phyloP scores from a whole-genome alignment of 352 stramenopile genomes.

The Phytophthora fragariaefolia region DNA sequence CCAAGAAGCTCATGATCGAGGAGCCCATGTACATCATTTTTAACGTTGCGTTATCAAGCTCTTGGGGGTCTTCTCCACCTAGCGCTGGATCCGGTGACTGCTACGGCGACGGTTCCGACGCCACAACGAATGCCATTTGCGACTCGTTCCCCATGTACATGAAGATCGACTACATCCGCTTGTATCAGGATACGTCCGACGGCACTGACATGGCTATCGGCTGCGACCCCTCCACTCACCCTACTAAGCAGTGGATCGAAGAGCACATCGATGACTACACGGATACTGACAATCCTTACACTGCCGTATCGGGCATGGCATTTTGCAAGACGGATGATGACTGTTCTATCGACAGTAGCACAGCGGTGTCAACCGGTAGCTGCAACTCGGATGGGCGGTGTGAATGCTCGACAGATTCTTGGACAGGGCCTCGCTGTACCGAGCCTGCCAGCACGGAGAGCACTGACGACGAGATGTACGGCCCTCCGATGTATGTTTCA shows the following conservation, averaged over 20 bases:
- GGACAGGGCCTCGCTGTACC: conserved; percentile 30
- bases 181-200: conserved; percentile 31
- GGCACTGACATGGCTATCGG: not conserved
- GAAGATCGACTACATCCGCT: conserved; percentile 79
- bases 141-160: conserved; percentile 70
- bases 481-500: conserved; percentile 13
- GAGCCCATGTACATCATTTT: conserved; percentile 94
- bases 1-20: conserved; percentile 87
- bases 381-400: conserved; percentile 36
- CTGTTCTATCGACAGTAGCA: conserved; percentile 36
- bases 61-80: conserved; percentile 71
- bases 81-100: conserved; percentile 42
- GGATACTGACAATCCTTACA: conserved; percentile 43
- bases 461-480: conserved; percentile 14
- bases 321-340: conserved; percentile 48
- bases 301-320: conserved; percentile 42
- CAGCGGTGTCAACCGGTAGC: conserved; percentile 21
- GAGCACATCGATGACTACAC: conserved; percentile 51
- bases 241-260: conserved; percentile 56
- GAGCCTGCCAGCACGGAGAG: conserved; percentile 1
- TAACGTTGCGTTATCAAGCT: conserved; percentile 89
- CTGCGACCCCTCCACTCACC: conserved; percentile 25
- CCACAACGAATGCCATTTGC: conserved; percentile 53
- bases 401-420: conserved; percentile 19
- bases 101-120: conserved; percentile 35